Conservation (phyloP, 2,329 filamentous ascomycete genomes). For the Calycina marina region DNA sequence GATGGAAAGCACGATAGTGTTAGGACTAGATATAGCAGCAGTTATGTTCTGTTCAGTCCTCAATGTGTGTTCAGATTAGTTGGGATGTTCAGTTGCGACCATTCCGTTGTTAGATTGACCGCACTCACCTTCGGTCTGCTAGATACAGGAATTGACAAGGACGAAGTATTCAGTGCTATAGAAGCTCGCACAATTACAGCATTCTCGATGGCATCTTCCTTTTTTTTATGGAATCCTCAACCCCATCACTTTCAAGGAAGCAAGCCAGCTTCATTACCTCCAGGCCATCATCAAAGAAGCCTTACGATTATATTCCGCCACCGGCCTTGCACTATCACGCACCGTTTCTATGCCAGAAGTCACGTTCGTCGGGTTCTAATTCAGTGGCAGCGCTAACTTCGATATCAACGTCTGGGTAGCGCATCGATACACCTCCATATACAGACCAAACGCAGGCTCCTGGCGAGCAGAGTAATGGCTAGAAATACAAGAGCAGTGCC, state of each 20-base stretch:
- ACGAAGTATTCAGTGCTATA: constrained; percentile 27
- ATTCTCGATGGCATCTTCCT: too few species aligned
- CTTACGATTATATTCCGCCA: constrained; percentile 33
- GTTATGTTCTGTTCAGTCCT: too few species aligned
- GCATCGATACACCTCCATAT: constrained; percentile 30
- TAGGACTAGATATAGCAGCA: too few species aligned
- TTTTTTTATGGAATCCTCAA: too few species aligned
- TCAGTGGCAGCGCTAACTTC: constrained; percentile 24
- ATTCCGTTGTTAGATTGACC: too few species aligned
- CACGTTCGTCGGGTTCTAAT: constrained; percentile 27
- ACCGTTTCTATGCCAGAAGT: constrained; percentile 31
- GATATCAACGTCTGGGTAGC: constrained; percentile 21
- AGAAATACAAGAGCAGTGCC: constrained; percentile 24
- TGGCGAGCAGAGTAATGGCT: constrained; percentile 38
- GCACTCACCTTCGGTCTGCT: constrained; percentile 35
- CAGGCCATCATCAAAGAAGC: constrained; percentile 37
- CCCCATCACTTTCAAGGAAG: constrained; percentile 26
- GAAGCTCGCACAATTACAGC: constrained; percentile 23
- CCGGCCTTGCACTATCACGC: constrained; percentile 33
- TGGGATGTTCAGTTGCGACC: too few species aligned
- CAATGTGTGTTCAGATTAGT: too few species aligned
- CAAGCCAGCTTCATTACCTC: constrained; percentile 29
- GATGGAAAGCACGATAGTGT: too few species aligned
- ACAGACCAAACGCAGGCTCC: constrained; percentile 30
- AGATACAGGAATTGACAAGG: constrained; percentile 31